Evolutionary conservation across 139 green algal genomes (phyloP).

Genomic region (Edaphochlamys debaryana): DNA sequence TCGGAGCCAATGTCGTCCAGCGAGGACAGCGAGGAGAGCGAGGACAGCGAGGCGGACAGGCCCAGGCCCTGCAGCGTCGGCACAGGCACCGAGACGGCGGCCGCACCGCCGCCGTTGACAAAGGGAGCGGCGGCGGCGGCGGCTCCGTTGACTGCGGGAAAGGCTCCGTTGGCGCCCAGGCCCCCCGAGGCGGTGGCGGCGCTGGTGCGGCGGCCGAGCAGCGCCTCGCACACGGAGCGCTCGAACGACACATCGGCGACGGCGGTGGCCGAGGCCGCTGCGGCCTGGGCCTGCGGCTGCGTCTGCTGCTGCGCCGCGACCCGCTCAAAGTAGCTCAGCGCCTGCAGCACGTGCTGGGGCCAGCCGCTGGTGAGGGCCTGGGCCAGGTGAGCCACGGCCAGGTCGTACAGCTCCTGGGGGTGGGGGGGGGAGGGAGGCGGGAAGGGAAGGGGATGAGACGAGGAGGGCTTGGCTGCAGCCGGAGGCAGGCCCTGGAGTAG

Average conservation of each 20-base stretch:
- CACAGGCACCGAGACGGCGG: not conserved
- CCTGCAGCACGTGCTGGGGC: slow-evolving; percentile 47
- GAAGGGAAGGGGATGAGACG: too few relatives aligned
- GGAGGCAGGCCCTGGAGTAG: too few relatives aligned
- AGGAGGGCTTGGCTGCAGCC: too few relatives aligned
- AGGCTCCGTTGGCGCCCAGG: not conserved
- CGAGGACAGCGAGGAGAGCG: not conserved
- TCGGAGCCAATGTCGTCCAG: not conserved
- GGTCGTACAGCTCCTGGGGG: slow-evolving; percentile 45
- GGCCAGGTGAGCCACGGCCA: slow-evolving; percentile 37
- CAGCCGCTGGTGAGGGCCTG: slow-evolving; percentile 22
- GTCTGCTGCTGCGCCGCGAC: not conserved
- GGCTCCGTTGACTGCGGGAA: not conserved
- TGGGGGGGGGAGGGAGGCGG: not conserved
- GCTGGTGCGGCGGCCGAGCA: slow-evolving; percentile 19
- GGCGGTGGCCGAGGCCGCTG: not conserved
- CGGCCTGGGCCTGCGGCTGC: too few relatives aligned
- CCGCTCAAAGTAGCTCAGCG: slow-evolving; percentile 28
- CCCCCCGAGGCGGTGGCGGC: not conserved
- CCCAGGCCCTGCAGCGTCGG: not conserved
- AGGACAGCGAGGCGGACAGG: not conserved
- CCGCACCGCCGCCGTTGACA: not conserved
- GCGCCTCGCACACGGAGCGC: slow-evolving; percentile 31
- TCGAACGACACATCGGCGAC: slow-evolving; percentile 27
- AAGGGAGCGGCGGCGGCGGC: not conserved